Evolutionary conservation across 148 eudicot genomes (phyloP).

Genomic region (Spergularia bocconei): DNA sequence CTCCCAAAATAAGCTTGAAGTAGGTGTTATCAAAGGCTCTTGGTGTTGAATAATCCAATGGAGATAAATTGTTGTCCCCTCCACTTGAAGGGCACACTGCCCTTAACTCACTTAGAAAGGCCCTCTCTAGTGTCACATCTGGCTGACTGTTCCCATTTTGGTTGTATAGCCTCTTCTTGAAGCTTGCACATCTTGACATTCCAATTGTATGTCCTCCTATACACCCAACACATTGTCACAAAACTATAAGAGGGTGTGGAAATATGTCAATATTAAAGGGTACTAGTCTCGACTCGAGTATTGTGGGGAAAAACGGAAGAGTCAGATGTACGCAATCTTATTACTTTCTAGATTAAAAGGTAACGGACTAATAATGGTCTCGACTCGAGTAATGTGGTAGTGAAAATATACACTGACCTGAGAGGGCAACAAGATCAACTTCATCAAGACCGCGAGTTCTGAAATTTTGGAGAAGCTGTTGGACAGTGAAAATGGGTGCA

Average conservation of each 20-base stretch:
- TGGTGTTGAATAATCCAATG: slow-evolving; percentile 73
- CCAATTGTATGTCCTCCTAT: slow-evolving; percentile 92
- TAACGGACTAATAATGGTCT: no score
- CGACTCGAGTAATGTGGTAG: no score
- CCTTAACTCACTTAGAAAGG: slow-evolving; percentile 59
- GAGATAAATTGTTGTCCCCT: slow-evolving; percentile 66
- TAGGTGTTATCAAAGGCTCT: slow-evolving; percentile 70
- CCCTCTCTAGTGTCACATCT: slow-evolving; percentile 57
- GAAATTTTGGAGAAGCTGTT: slow-evolving; percentile 50
- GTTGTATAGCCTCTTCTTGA: slow-evolving; percentile 79
- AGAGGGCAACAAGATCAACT: slow-evolving; percentile 82
- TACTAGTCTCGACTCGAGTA: no score
- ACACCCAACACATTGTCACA: neutral
- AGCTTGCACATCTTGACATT: slow-evolving; percentile 66
- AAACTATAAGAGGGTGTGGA: no score
- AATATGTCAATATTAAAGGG: no score
- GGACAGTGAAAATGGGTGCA: slow-evolving; percentile 62
- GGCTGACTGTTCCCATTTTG: slow-evolving; percentile 66
- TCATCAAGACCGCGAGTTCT: slow-evolving; percentile 67
- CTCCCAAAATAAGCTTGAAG: slow-evolving; percentile 70
- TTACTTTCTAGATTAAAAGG: no score
- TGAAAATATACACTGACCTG: slow-evolving; percentile 39
- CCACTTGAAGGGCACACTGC: slow-evolving; percentile 59
- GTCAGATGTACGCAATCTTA: neutral
- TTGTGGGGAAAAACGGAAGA: no score